phyloP scores from a whole-genome alignment of 1,139 yeast genomes.

The Nakaseomyces kungkrabaensis region DNA sequence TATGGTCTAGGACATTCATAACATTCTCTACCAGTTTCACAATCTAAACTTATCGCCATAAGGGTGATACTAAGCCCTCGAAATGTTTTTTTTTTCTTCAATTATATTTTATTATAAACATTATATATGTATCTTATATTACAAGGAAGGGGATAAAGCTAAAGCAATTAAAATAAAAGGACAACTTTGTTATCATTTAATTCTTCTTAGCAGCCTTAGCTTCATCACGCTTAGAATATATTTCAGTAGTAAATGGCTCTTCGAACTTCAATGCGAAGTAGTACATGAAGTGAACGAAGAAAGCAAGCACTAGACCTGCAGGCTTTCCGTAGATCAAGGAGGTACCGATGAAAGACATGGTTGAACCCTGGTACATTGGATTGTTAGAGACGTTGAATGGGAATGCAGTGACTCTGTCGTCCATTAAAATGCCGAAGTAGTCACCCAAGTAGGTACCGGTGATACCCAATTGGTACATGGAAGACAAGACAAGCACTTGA shows the following conservation, averaged over 20 bases:
- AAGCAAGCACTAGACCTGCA: constrained; percentile 67
- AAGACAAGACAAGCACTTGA: constrained; percentile 64
- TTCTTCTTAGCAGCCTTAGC: constrained; percentile 5
- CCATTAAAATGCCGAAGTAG: constrained; percentile 92
- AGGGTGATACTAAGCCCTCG: no score
- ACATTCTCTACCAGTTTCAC: no score
- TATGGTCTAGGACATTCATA: no score
- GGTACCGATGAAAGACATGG: constrained; percentile 81
- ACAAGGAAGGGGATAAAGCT: background rate
- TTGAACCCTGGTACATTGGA: constrained; percentile 95
- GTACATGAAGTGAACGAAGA: constrained; percentile 73
- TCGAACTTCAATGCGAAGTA: constrained; percentile 75
- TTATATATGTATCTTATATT: background rate
- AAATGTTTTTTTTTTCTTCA: no score
- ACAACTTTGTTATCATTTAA: background rate
- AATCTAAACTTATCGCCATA: no score
- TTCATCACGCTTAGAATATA: constrained; percentile 56
- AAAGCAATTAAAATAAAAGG: background rate
- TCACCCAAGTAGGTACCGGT: constrained; percentile 97
- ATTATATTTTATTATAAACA: background rate
- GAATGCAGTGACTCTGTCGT: constrained; percentile 80
- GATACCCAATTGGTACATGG: constrained; percentile 91
- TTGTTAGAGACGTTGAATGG: constrained; percentile 86
- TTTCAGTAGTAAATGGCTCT: constrained; percentile 91
- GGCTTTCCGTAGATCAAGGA: constrained; percentile 86